phyloP scores from a whole-genome alignment of 163 green algal genomes.

The Chlorella variabilis region DNA sequence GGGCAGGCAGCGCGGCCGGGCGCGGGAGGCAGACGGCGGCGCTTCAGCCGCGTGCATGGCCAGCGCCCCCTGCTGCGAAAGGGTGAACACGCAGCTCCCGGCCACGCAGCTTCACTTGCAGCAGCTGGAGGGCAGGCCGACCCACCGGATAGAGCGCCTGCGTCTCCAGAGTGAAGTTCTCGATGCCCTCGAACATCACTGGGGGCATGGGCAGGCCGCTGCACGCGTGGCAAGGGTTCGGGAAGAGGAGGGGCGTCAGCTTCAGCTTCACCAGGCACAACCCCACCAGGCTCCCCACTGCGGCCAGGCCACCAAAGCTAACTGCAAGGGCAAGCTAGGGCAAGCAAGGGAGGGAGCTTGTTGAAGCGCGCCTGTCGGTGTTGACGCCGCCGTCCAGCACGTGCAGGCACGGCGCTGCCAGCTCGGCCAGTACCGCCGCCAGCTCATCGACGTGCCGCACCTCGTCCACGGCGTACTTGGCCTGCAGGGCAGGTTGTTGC shows the following conservation, averaged over 20 bases:
- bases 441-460: slow-evolving; percentile 86
- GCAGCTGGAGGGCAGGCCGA: not conserved
- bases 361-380: slow-evolving; percentile 82
- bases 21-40: too few relatives aligned
- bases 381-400: slow-evolving; percentile 79
- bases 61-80: too few relatives aligned
- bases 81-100: not conserved
- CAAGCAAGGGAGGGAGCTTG: too few relatives aligned
- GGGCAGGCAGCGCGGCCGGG: not conserved
- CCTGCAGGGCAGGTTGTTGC: too few relatives aligned
- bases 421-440: slow-evolving; percentile 55
- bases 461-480: slow-evolving; percentile 76
- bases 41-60: not conserved
- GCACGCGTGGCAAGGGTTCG: not conserved
- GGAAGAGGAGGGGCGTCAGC: not conserved
- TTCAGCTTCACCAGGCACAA: too few relatives aligned
- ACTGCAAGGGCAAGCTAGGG: too few relatives aligned
- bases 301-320: too few relatives aligned
- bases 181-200: slow-evolving; percentile 56
- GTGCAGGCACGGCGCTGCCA: slow-evolving; percentile 64
- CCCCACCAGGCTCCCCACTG: too few relatives aligned
- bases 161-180: slow-evolving; percentile 61
- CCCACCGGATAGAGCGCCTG: slow-evolving; percentile 65
- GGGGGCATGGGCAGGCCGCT: slow-evolving; percentile 44
- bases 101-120: not conserved